Evolutionary conservation across 192 early-diverging fungal genomes (phyloP).

Genomic region (Coemansia pectinata): DNA sequence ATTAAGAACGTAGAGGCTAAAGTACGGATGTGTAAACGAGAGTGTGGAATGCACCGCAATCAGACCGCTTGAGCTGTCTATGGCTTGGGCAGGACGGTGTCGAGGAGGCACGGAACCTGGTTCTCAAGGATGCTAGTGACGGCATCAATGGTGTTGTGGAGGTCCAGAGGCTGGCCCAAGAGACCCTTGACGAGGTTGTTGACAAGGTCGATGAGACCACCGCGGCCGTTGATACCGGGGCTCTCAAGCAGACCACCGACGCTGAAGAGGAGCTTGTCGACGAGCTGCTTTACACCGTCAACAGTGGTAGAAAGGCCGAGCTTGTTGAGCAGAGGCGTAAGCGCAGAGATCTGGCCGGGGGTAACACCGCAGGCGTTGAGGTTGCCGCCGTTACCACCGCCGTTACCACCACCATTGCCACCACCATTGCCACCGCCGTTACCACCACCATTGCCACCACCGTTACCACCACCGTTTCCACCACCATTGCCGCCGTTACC

Average conservation of each 20-base stretch:
- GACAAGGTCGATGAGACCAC: constrained; percentile 41
- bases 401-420: constrained; percentile 7
- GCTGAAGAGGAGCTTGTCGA: constrained; percentile 34
- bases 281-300: constrained; percentile 47
- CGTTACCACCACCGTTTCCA: constrained; percentile 7
- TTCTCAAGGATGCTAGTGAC: constrained; percentile 40
- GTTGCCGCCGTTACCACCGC: constrained; percentile 15
- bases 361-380: constrained; percentile 37
- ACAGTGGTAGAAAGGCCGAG: constrained; percentile 34
- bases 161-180: constrained; percentile 32
- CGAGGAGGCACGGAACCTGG: constrained; percentile 47
- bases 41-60: background rate
- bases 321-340: constrained; percentile 44
- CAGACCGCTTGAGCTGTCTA: constrained; percentile 9
- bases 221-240: constrained; percentile 22
- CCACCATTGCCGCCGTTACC: background rate
- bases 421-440: constrained; percentile 5
- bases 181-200: constrained; percentile 49
- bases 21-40: constrained; percentile 7
- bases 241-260: constrained; percentile 43
- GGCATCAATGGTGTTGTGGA: constrained; percentile 41
- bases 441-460: background rate
- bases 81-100: constrained; percentile 46
- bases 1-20: constrained; percentile 9
- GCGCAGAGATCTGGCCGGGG: constrained; percentile 42